These are phyloP conservation scores for Fabrea salina DNA, from an alignment of 169 alveolate genomes.

Conservation along the genomic window DNA sequence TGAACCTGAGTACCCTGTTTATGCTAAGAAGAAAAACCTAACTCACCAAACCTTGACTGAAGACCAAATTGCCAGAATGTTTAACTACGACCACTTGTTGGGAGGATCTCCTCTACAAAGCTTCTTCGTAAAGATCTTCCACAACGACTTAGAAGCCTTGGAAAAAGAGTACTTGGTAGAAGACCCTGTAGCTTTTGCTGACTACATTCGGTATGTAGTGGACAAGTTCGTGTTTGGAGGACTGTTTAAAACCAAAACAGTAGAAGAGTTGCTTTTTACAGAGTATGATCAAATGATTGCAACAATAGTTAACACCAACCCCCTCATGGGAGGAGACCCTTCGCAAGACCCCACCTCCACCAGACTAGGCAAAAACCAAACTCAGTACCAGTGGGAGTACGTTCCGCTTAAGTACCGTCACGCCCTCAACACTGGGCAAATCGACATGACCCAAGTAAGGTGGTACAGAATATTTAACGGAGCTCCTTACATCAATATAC, in stretches of 20 bases:
- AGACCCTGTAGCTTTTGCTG: not conserved
- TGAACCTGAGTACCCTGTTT: conserved; percentile 13
- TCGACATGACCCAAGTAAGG: not conserved
- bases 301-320: not conserved
- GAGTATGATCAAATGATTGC: not conserved
- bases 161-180: not conserved
- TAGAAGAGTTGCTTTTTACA: conserved; percentile 19
- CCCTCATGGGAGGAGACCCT: conserved; percentile 32
- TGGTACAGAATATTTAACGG: not conserved
- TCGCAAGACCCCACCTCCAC: not conserved
- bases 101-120: not conserved
- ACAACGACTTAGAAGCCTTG: not conserved
- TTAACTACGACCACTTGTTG: not conserved
- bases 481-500: not conserved
- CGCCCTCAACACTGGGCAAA: conserved; percentile 22
- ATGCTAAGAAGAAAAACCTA: not conserved
- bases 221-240: conserved; percentile 22
- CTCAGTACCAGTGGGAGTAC: not conserved
- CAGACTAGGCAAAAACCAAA: not conserved
- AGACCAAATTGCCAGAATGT: not conserved
- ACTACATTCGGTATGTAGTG: not conserved
- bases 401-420: not conserved
- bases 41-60: not conserved
- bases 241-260: conserved; percentile 14
- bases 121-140: not conserved